Conservation (phyloP, 2,329 filamentous ascomycete species). For the Chrysoporthe puriensis region DNA sequence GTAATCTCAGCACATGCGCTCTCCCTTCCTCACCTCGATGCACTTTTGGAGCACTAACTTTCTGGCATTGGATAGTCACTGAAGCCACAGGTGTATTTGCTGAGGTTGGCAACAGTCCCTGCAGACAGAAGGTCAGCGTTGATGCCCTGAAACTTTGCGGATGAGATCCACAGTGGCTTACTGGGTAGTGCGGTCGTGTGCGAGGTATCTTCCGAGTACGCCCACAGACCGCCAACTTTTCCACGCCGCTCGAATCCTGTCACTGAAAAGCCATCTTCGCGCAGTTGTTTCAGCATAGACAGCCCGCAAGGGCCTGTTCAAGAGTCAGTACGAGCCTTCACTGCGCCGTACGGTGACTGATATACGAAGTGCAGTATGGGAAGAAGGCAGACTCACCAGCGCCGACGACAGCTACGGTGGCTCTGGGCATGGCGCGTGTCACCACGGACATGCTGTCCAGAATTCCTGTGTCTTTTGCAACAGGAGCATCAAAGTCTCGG, state of each 20-base stretch:
- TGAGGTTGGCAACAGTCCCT: slow-evolving; percentile 20
- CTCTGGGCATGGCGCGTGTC: slow-evolving; percentile 17
- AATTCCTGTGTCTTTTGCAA: neutral
- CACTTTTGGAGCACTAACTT: slow-evolving; percentile 30
- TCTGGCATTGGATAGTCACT: slow-evolving; percentile 42
- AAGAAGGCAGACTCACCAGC: slow-evolving; percentile 17
- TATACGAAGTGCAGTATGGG: neutral
- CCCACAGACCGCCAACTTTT: slow-evolving; percentile 49
- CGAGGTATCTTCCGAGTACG: slow-evolving; percentile 41
- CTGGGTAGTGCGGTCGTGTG: slow-evolving; percentile 42
- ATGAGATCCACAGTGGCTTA: neutral
- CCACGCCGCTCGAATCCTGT: slow-evolving; percentile 47
- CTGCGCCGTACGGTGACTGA: neutral
- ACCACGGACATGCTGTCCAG: neutral
- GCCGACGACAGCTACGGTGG: slow-evolving; percentile 24
- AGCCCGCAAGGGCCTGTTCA: slow-evolving; percentile 23
- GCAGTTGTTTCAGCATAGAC: slow-evolving; percentile 45
- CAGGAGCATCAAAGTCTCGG: no score
- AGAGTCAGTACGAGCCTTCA: neutral
- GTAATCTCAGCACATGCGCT: neutral
- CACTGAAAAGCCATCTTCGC: slow-evolving; percentile 49
- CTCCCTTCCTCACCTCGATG: neutral
- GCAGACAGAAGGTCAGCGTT: slow-evolving; percentile 24
- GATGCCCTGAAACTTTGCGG: neutral
- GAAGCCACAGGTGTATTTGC: slow-evolving; percentile 38